Evolutionary conservation across 2,329 filamentous ascomycete species (phyloP), one percentile per base, ranked within the genome.

Genomic region (Clathrospora elynae): DNA sequence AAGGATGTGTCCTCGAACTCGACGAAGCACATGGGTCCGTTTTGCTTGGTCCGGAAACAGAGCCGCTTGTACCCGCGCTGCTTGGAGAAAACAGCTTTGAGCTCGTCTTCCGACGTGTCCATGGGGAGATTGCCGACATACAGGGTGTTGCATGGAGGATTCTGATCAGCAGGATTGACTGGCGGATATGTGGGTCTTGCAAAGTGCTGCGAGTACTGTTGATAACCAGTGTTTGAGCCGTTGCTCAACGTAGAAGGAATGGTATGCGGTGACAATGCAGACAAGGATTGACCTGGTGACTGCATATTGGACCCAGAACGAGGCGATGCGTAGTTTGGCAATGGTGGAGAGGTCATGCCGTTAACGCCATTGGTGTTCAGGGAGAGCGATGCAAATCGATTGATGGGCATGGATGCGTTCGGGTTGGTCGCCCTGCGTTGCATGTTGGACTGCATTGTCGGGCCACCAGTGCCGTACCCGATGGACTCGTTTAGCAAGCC

Each of bases 11-110:
- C 91, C 62, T 97, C 92, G 59, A 97, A 99, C 70, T 99, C 93
- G 24, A 99, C 93, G 70, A 97, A 97, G 67, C 93, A 97, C 91
- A 97, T 97, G 2, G 92, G 92, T 0, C 92, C 92, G 59, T 96
- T 96, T 55, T 88, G 83, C 75, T 97, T 97, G 39, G 90, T 95
- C 22, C 92, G 83, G 77, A 96, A 96, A 66, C 90, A 96, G 6
- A 99, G 83, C 18, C 93, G 82, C 73, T 95, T 97, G 75, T 96
- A 99, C 3, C 93, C 93, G 33, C 91, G 85, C 68, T 95, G 89
- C 71, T 91, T 92, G 17, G 87, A 90, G 66, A 99, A 99, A 64
- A 96, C 81, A 14, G 87, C 83, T 72, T 97, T 97, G 42, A 99
- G 80, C 69, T 97, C 93, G 64, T 97, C 92, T 64, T 99, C 93